These are phyloP conservation scores for Eucalyptus fibrosa DNA, from an alignment of 345 rosid species.

Conservation along the genomic window DNA sequence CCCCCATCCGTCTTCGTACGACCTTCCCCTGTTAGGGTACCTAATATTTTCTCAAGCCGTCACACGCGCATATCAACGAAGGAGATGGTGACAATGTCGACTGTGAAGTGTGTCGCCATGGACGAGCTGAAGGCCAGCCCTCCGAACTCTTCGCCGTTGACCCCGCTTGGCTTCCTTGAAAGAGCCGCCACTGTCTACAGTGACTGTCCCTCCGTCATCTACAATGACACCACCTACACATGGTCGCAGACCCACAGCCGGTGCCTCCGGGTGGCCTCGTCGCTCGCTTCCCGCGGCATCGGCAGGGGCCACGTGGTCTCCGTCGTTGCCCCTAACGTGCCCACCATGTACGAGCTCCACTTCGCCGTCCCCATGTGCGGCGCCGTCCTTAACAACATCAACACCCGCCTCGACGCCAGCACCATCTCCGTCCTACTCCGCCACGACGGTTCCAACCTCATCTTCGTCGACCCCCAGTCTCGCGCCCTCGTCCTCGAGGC, in stretches of 20 bases:
- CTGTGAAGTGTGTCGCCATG: not conserved
- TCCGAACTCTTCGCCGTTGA: slow-evolving; percentile 12
- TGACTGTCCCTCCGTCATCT: slow-evolving; percentile 48
- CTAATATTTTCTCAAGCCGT: no score
- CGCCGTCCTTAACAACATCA: slow-evolving; percentile 67
- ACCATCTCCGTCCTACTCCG: slow-evolving; percentile 54
- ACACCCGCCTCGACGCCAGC: slow-evolving; percentile 73
- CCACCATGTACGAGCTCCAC: slow-evolving; percentile 89
- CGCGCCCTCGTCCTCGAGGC: slow-evolving; percentile 39
- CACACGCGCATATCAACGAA: not conserved
- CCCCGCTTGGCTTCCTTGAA: slow-evolving; percentile 20
- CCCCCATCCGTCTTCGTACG: no score
- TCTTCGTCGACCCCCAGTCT: slow-evolving; percentile 48
- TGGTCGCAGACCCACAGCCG: slow-evolving; percentile 73
- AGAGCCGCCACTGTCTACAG: slow-evolving; percentile 78
- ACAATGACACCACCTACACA: slow-evolving; percentile 35
- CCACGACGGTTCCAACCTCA: slow-evolving; percentile 59
- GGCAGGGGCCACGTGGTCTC: slow-evolving; percentile 47
- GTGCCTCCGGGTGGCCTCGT: slow-evolving; percentile 68
- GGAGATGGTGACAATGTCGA: not conserved
- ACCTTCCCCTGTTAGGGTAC: no score
- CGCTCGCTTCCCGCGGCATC: slow-evolving; percentile 42
- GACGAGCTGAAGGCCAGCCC: slow-evolving; percentile 11
- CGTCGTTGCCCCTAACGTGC: slow-evolving; percentile 54
- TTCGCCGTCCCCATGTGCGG: slow-evolving; percentile 80